phyloP scores from a whole-genome alignment of 495 filamentous ascomycete species.

The Tuber calosporum region DNA sequence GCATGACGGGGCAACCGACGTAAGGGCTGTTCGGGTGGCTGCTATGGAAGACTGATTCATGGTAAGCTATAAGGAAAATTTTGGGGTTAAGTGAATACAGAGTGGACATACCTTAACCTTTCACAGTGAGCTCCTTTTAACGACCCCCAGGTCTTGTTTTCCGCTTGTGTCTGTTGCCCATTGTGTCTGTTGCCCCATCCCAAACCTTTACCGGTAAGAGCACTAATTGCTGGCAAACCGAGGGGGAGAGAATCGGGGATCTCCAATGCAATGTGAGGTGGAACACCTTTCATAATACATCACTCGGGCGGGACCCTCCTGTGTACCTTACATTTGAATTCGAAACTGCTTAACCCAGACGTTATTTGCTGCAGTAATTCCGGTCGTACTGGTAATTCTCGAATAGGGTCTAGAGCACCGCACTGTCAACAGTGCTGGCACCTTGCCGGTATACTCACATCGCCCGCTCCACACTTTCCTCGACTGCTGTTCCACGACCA shows the following conservation, averaged over 20 bases:
- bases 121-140: not conserved
- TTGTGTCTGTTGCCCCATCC: not conserved
- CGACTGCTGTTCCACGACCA: not conserved
- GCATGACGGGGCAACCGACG: not conserved
- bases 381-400: not conserved
- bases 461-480: not conserved
- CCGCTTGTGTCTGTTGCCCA: not conserved
- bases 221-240: not conserved
- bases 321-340: not conserved
- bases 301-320: not conserved
- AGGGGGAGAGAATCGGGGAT: not conserved
- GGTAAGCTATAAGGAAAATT: not conserved
- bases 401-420: not conserved
- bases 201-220: not conserved
- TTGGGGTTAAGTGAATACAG: not conserved
- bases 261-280: not conserved
- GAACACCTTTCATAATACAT: not conserved
- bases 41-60: not conserved
- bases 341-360: not conserved
- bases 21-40: not conserved
- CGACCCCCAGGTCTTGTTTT: not conserved
- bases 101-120: not conserved
- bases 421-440: not conserved
- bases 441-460: not conserved
- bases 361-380: not conserved